Evolutionary conservation across 192 early-diverging fungal species (phyloP), one percentile per base, ranked within the genome.

Genomic region (Funneliformis geosporum): DNA sequence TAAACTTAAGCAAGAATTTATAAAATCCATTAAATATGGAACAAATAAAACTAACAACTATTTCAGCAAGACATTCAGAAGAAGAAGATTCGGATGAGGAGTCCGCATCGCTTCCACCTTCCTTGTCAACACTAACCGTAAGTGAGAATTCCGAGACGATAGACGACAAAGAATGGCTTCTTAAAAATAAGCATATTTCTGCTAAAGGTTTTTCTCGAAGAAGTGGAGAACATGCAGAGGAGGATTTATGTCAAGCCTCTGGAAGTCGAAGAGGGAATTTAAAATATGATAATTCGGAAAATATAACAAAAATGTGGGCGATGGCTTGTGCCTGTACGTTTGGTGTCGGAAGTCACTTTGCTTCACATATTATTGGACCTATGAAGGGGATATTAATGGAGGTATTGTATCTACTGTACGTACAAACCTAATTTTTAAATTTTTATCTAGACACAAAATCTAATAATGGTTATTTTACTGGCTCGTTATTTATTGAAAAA

Each of bases 341-440:
- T 39, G 85, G 85, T 8, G 87, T 94, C 70, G 92, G 92, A 50
- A 91, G 88, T 46, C 93, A 94, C 83, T 94, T 90, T 83, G 90
- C 92, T 18, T 86, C 88, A 25, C 93, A 93, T 61, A 91, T 92
- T 60, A 85, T 93, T 27, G 90, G 93, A 5, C 91, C 92, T 11
- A 81, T 94, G 79, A 94, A 94, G 73, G 88, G 89, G 62, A 93
- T 91, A 10, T 84, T 94, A 61, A 94, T 93, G 76, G 88, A 93
- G 86, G 93, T 92, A 89, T 88, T 88, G 18, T 88, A 87, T 4
- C 84, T 89, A 42, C 88, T 90, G 4, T 90, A 91, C 88, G 1
- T 67, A 89, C 11, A 46, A 91, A 64, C 87, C 85, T 10, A 82
- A 90, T 23, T 80, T 90, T 5, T 87, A 87, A 2, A n/a, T n/a